phyloP scores from a whole-genome alignment of 2,329 filamentous ascomycete species.

The Colletotrichum sidae region DNA sequence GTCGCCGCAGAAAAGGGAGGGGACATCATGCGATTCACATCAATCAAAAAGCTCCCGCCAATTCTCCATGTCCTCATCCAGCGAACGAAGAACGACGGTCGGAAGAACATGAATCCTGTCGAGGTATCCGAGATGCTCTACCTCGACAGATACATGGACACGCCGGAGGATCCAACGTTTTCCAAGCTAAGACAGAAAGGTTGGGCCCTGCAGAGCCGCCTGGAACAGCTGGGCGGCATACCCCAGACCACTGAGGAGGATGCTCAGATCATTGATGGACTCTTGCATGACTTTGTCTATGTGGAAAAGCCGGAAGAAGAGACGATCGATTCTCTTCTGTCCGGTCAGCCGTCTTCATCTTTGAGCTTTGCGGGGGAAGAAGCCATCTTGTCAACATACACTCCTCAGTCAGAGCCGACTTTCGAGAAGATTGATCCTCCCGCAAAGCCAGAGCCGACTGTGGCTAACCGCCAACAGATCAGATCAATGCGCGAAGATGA shows the following conservation, averaged over 20 bases:
- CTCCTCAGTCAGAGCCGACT: slow-evolving; percentile 2
- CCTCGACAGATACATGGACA: slow-evolving; percentile 88
- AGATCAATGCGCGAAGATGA: slow-evolving; percentile 61
- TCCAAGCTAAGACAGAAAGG: slow-evolving; percentile 74
- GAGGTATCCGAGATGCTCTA: slow-evolving; percentile 85
- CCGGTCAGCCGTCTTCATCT: slow-evolving; percentile 16
- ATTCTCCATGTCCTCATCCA: slow-evolving; percentile 92
- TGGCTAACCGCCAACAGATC: slow-evolving; percentile 39
- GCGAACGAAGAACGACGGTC: slow-evolving; percentile 78
- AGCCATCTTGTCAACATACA: slow-evolving; percentile 18
- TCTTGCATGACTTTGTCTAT: slow-evolving; percentile 24
- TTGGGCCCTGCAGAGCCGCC: slow-evolving; percentile 79
- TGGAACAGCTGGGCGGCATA: slow-evolving; percentile 60
- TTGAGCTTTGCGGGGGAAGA: slow-evolving; percentile 33
- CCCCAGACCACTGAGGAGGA: slow-evolving; percentile 26
- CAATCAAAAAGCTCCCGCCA: slow-evolving; percentile 82
- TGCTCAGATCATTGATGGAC: slow-evolving; percentile 16
- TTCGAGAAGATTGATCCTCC: slow-evolving; percentile 16
- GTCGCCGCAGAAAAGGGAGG: slow-evolving; percentile 58
- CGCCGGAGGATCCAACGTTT: slow-evolving; percentile 68
- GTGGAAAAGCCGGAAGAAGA: slow-evolving; percentile 9
- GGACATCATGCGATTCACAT: slow-evolving; percentile 72
- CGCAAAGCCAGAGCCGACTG: neutral
- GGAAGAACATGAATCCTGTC: slow-evolving; percentile 83
- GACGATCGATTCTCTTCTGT: slow-evolving; percentile 23